phyloP scores from a whole-genome alignment of 2,329 filamentous ascomycete species.

The Aspergillus glaucus region DNA sequence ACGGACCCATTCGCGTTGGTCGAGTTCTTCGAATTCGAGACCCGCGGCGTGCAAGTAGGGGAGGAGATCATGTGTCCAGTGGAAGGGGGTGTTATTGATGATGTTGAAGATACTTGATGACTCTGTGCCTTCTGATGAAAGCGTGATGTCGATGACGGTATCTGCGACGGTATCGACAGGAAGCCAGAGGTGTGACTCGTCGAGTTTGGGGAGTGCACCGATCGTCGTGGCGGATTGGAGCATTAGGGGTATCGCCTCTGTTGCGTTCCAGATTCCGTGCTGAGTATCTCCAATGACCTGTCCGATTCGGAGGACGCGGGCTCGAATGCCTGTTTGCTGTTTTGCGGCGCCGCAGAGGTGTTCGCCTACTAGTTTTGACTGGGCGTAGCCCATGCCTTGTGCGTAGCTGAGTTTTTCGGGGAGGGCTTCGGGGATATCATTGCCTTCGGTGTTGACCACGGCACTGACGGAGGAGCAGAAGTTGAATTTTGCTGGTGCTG shows the following conservation, averaged over 20 bases:
- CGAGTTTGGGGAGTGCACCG: conserved; percentile 41
- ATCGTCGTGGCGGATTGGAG: conserved; percentile 42
- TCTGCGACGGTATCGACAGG: conserved; percentile 39
- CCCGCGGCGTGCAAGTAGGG: conserved; percentile 47
- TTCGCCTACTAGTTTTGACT: conserved; percentile 32
- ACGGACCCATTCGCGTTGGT: conserved; percentile 21
- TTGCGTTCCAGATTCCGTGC: conserved; percentile 18
- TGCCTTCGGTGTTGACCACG: conserved; percentile 25
- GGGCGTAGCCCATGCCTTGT: conserved; percentile 39
- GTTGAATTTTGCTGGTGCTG: conserved; percentile 36
- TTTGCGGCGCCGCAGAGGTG: conserved; percentile 22
- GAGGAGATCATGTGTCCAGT: conserved; percentile 50
- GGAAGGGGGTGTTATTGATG: conserved; percentile 44
- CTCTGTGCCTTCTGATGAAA: conserved; percentile 8
- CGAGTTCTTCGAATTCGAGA: conserved; percentile 23
- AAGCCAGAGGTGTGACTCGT: conserved; percentile 40
- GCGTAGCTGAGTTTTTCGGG: conserved; percentile 29
- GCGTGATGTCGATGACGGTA: conserved; percentile 26
- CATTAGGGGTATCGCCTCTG: conserved; percentile 46
- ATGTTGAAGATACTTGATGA: conserved; percentile 45
- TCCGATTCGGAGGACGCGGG: conserved; percentile 28
- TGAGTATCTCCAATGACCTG: conserved; percentile 29
- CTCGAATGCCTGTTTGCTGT: conserved; percentile 9
- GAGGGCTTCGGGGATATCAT: conserved; percentile 29
- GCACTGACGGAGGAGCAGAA: conserved; percentile 48